Conservation (phyloP, 257 asterid genomes). For the Linderniella brevidens region DNA sequence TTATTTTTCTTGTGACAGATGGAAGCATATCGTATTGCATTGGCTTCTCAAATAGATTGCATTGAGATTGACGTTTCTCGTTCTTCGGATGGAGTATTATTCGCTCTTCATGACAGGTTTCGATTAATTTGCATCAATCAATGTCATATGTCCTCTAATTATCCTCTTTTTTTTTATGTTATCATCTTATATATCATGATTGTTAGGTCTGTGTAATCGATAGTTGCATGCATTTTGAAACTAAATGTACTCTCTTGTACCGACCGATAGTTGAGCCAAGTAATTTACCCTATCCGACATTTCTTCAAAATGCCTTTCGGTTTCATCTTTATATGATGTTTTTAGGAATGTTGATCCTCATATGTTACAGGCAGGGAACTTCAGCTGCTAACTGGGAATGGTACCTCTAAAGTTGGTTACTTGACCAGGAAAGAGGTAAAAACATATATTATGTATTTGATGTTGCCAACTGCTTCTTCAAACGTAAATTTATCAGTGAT, state of each 20-base stretch:
- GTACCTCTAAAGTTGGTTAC: slow-evolving; percentile 57
- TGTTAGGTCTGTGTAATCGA: too few relatives aligned
- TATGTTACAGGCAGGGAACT: slow-evolving; percentile 89
- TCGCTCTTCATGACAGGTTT: slow-evolving; percentile 96
- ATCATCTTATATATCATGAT: too few relatives aligned
- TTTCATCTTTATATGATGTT: background rate
- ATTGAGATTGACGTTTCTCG: slow-evolving; percentile 93
- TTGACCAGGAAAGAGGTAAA: slow-evolving; percentile 65
- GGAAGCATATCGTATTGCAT: slow-evolving; percentile 56
- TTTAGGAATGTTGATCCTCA: slow-evolving; percentile 65
- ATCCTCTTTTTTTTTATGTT: background rate
- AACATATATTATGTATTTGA: slow-evolving; percentile 6
- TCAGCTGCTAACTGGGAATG: slow-evolving; percentile 73
- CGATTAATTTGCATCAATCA: slow-evolving; percentile 9
- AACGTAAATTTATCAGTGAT: slow-evolving; percentile 15
- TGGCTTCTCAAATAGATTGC: slow-evolving; percentile 72
- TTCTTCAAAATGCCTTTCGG: too few relatives aligned
- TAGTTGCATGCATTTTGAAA: too few relatives aligned
- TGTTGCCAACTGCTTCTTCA: slow-evolving; percentile 9
- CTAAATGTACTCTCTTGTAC: too few relatives aligned
- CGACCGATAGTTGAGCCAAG: too few relatives aligned
- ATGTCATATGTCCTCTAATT: background rate
- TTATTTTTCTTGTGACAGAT: slow-evolving; percentile 24
- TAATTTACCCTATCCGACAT: too few relatives aligned
- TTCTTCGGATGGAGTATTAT: slow-evolving; percentile 74